Base-by-base conservation (phyloP, 495 filamentous ascomycete species). In the Neurospora sp. region DNA sequence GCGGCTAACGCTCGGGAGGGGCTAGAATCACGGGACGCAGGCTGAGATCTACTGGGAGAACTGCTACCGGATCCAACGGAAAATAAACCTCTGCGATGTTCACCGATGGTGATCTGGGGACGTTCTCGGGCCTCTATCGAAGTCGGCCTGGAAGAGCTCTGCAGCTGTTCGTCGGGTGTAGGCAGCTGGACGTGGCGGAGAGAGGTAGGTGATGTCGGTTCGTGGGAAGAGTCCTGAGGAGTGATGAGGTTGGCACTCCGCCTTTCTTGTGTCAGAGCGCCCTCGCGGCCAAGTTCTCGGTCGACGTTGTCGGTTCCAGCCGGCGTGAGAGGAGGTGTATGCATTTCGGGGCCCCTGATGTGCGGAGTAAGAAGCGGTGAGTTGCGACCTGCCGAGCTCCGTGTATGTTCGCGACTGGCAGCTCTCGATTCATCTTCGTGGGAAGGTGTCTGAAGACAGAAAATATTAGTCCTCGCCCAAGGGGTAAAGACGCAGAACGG, bases 291-390 rank as follows among this genome's bases (percentile, higher is more conserved):
- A 9, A 66, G 69, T 27, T 78, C 76, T 20, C 77, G 75, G 39
- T 84, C 82, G 59, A 79, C 79, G 7, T 74, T 75, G 14, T 79
- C 82, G 53, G 92, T 93, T 16, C 88, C 93, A 40, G 94, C 90
- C 40, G 96, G 95, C 5, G 95, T 97, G 16, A 98, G 87, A 31
- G 93, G 94, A 73, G 96, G 96, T 16, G 94, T 96, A 75, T 95
- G 91, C 85, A 94, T 90, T 68, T 90, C 86, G 69, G 90, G 85
- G 35, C 84, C 81, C 71, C 76, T 83, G 37, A 79, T 79, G 72
- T 79, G 82, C n/a, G 84, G 80, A 66, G 76, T 82, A 11, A 85
- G 76, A 66, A 76, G 81, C 35, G 85, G 85, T 70, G 85, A 86
- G 59, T 78, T 78, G 71, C 81, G 84, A 69, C 80, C 78, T 68